Percentiles rank a stretch among this genome's conserved stretches.
Conservation (phyloP, 108 stramenopile genomes). For the Pseudonitzschia pungens region DNA sequence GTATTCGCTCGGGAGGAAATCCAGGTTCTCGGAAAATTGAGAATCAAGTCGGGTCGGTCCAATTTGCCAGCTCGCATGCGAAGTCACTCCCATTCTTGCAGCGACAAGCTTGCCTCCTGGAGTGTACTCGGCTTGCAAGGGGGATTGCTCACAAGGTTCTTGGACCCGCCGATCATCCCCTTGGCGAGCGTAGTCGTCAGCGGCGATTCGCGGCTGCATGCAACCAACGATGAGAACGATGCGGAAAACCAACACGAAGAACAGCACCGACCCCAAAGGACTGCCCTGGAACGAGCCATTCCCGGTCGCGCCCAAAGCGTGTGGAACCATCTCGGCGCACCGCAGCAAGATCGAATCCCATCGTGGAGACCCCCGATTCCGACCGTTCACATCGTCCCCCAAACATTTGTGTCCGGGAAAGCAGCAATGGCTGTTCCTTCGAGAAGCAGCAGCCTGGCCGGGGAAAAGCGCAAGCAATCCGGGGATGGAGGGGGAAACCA, state of each 20-base stretch:
- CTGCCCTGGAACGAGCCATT: constrained; percentile 66
- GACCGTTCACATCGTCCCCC: constrained; percentile 17
- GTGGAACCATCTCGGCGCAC: background rate
- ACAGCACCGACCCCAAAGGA: constrained; percentile 33
- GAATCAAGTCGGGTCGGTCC: constrained; percentile 89
- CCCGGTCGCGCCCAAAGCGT: constrained; percentile 36
- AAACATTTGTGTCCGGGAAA: constrained; percentile 24
- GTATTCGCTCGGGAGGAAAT: constrained; percentile 65
- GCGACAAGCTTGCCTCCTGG: constrained; percentile 89
- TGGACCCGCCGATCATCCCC: constrained; percentile 51
- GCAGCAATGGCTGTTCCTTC: constrained; percentile 18
- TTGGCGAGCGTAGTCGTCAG: constrained; percentile 68
- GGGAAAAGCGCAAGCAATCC: constrained; percentile 16
- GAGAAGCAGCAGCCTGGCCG: background rate
- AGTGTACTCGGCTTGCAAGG: constrained; percentile 82
- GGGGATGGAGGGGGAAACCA: background rate
- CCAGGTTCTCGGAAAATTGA: constrained; percentile 67
- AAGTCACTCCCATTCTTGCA: constrained; percentile 86
- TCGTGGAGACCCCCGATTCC: constrained; percentile 8
- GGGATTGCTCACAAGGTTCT: constrained; percentile 37
- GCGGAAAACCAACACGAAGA: background rate
- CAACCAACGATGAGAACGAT: background rate
- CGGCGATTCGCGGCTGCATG: constrained; percentile 45
- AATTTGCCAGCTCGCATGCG: constrained; percentile 75
- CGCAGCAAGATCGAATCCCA: background rate